Evolutionary conservation across 331 rosid genomes (phyloP), one percentile per base, ranked within the genome.

Genomic region (Malus hybrid): DNA sequence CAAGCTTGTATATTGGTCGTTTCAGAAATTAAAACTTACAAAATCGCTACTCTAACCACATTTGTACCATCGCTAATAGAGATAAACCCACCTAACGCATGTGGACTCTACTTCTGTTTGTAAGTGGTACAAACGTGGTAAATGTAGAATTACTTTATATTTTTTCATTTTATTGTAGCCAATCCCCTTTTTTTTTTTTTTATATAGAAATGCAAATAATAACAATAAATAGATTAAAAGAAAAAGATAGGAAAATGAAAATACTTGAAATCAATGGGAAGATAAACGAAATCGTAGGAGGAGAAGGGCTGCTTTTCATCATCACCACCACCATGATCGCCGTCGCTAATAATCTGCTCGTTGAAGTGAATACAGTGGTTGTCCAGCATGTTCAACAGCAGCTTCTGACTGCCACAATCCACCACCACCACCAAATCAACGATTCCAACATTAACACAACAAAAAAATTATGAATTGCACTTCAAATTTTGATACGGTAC

Each of bases 261-360:
- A 59, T 76, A 93, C 96, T 89, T 88, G 93, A 93, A 93, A 89
- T 93, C 98, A 60, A 93, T 91, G 71, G 97, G 98, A 19, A 93
- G 96, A 63, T 93, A 91, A 0, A 93, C 88, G 46, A 93, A 93
- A 86, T 93, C 96, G 67, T 86, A 93, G 73, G 96, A 85, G n/a
- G 98, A 93, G 56, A 84, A 76, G 10, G 93, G 98, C 81, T 79
- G 89, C 67, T 82, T 78, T 20, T 80, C 80, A 27, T 14, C 67
- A 29, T 62, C 67, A 28, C 11, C 36, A 18, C 19, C 44, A 18
- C 44, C 52, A 6, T 7, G 50, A 56, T 77, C 89, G 46, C 75
- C 83, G 79, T 62, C 77, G 67, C 85, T 83, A 27, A 77, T 79
- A 42, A 91, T 80, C 83, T 87, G 88, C 32, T 93, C 89, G 80